Base-by-base conservation (phyloP, 2,329 filamentous ascomycete species). In the Penicillium sp. region DNA sequence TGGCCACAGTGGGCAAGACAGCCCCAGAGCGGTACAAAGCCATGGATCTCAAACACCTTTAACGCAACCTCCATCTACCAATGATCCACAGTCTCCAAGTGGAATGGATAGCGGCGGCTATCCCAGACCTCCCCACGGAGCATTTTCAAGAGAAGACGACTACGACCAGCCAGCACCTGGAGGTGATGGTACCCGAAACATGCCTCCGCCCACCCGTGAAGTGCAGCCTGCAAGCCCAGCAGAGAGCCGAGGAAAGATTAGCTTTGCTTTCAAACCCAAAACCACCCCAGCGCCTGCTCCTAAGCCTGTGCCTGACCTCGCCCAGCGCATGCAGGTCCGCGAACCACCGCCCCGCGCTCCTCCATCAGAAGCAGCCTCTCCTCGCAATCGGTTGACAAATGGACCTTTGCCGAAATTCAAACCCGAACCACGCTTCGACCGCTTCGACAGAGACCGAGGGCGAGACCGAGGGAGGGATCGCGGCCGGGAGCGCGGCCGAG, bases 241-340 rank as follows among this genome's bases (percentile, higher is more conserved):
- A 55, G 71, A 79, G 68, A 77, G 79, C 54, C 77, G 78, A 2
- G 85, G 86, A 40, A 94, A 93, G 74, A 95, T 97, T 67, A 95
- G 91, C 71, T 97, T 97, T 71, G 91, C 92, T 1, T 91, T 97
- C 73, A 97, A 97, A 71, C 83, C 87, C 52, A 93, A 89, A 68
- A 84, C 86, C 19, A 79, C 82, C 3, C 80, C 87, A 18, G 75
- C 78, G 23, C 77, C 82, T 57, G 78, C 80, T 53, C 76, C 77
- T 43, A 81, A 81, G 58, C 74, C 78, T 24, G 80, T 82, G 37
- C 68, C 77, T 36, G 81, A 81, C 55, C 63, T 83, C 48, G 75
- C 77, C 13, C 75, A 71, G 63, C 77, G 72, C 62, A 78, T 76
- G 79, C 77, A 73, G 49, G 60, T 67, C 37, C 67, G 70, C 64